Conservation (phyloP, 768 basidiomycete species). For the Lactarius indigo region DNA sequence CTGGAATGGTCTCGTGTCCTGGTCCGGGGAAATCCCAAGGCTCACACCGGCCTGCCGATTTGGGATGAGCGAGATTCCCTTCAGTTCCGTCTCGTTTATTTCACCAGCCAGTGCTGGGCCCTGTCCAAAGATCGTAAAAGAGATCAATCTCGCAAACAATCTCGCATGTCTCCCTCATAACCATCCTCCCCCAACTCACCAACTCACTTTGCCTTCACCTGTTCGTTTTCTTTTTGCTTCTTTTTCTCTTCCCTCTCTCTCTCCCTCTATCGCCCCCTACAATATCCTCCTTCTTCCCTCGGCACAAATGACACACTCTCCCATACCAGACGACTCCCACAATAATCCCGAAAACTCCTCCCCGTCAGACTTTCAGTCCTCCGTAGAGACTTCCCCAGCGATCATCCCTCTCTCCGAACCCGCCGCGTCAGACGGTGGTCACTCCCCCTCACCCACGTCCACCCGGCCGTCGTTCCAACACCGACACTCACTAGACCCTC, state of each 20-base stretch:
- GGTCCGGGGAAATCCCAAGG: slow-evolving; percentile 17
- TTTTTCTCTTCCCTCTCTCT: background rate
- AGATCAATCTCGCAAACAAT: slow-evolving; percentile 19
- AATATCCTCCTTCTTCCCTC: slow-evolving; percentile 5
- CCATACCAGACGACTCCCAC: slow-evolving; percentile 21
- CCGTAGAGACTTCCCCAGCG: slow-evolving; percentile 22
- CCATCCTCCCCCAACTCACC: slow-evolving; percentile 11
- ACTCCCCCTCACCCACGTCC: slow-evolving; percentile 18
- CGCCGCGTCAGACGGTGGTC: slow-evolving; percentile 14
- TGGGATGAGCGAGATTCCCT: slow-evolving; percentile 18
- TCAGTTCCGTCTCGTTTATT: slow-evolving; percentile 23
- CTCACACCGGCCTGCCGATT: slow-evolving; percentile 17
- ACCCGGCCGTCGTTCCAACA: slow-evolving; percentile 16
- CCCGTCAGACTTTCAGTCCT: slow-evolving; percentile 25
- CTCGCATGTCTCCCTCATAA: slow-evolving; percentile 25
- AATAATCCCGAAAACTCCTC: slow-evolving; percentile 21
- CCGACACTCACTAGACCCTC: slow-evolving; percentile 22
- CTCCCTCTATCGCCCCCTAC: background rate
- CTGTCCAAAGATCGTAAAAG: slow-evolving; percentile 24
- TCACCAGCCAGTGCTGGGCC: slow-evolving; percentile 17
- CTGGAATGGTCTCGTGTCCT: slow-evolving; percentile 1
- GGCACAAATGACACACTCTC: slow-evolving; percentile 17
- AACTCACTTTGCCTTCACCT: slow-evolving; percentile 5
- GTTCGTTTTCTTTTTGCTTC: slow-evolving; percentile 8
- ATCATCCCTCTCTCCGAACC: slow-evolving; percentile 19